These are phyloP conservation scores for Ceriops tagal DNA, from an alignment of 345 rosid genomes.

Conservation along the genomic window DNA sequence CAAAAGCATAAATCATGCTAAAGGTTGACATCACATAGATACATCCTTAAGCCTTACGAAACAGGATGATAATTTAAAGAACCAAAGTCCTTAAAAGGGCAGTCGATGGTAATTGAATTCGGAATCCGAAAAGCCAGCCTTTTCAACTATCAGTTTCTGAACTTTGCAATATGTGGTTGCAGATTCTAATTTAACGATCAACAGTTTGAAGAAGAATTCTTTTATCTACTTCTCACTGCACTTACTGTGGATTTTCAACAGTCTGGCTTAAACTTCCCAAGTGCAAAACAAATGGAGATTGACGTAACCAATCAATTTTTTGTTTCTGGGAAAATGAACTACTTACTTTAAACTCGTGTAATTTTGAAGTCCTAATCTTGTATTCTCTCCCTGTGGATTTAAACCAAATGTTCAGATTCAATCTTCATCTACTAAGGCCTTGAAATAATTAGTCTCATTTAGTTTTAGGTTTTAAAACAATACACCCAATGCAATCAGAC, in stretches of 20 bases:
- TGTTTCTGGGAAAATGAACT: too few species aligned
- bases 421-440: background rate
- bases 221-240: background rate
- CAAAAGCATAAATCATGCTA: background rate
- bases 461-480: background rate
- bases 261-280: background rate
- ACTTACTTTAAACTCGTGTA: too few species aligned
- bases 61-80: background rate
- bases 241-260: background rate
- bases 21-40: background rate
- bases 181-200: background rate
- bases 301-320: too few species aligned
- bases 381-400: too few species aligned
- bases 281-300: too few species aligned
- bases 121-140: too few species aligned
- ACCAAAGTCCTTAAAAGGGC: too few species aligned
- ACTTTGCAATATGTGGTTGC: too few species aligned
- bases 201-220: background rate
- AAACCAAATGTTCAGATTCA: background rate
- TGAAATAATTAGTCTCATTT: background rate
- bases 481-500: too few species aligned
- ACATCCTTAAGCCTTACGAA: background rate
- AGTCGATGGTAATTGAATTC: too few species aligned
- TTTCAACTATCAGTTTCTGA: too few species aligned
- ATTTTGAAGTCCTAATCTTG: too few species aligned